Conservation (phyloP, 495 filamentous ascomycete species). For the Tetracladium setigerum region DNA sequence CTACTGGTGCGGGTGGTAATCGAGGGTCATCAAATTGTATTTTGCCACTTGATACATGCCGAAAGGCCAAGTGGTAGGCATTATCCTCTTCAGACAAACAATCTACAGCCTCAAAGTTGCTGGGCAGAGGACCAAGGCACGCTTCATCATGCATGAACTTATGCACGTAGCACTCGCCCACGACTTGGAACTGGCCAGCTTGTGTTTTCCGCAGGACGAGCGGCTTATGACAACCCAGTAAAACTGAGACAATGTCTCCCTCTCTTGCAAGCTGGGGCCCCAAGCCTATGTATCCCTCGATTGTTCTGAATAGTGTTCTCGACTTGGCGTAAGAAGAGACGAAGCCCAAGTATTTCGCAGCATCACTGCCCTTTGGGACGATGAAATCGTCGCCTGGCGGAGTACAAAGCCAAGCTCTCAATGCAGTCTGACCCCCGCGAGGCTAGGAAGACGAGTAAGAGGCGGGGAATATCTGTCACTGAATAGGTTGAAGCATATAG, state of each 20-base stretch:
- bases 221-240: constrained; percentile 1
- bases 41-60: background rate
- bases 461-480: too few relatives aligned
- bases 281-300: constrained; percentile 4
- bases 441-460: too few relatives aligned
- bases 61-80: background rate
- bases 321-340: too few relatives aligned
- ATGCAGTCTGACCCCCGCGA: too few relatives aligned
- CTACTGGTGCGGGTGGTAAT: background rate
- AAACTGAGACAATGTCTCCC: background rate
- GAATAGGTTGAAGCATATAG: too few relatives aligned
- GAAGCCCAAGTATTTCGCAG: too few relatives aligned
- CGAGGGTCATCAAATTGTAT: background rate
- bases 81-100: background rate
- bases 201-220: background rate
- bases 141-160: constrained; percentile 1
- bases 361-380: too few relatives aligned
- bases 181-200: background rate
- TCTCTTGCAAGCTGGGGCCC: background rate
- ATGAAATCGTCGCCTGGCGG: too few relatives aligned
- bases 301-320: constrained; percentile 9
- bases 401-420: too few relatives aligned
- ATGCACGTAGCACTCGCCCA: background rate
- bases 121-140: background rate
- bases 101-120: background rate